Base-by-base conservation (phyloP, 495 filamentous ascomycete genomes). In the Copromyces sp. region DNA sequence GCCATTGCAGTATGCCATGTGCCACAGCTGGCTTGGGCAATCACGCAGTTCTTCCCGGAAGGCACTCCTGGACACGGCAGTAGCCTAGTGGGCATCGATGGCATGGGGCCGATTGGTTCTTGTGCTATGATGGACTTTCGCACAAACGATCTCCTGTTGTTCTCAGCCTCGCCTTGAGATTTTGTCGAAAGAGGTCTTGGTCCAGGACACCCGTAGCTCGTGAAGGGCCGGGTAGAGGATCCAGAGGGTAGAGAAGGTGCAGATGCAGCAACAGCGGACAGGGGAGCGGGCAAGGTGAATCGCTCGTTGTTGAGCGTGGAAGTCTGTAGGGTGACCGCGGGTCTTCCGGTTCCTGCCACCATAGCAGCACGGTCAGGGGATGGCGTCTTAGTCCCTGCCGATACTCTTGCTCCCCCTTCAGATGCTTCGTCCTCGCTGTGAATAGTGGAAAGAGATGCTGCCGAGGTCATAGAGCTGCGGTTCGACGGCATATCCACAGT, bases 341-440 rank as follows among this genome's bases (percentile, higher is more conserved):
- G 53, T 37, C 32, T 65, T 35, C 29, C 29, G 14, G 53, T 65
- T 35, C 29, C 29, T 37, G 29, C 53, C 7, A 35, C 53, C 29
- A 16, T 35, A 65, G 53, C 29, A 35, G 53, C 29, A 35, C 29
- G 53, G 53, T 65, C 29, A 4, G 53, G 53, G 7, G 53, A 65
- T 35, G 53, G 53, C 53, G 29, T 71, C 42, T 71, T 71, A 6
- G 44, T 35, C 17, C 42, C 42, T 12, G 44, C 53, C 9, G 70
- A 71, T 0, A 71, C 42, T 59, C 44, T 68, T 17, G 70, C 53
- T 12, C 29, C 73, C 9, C 73, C 76, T 12, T 78, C 78, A 1
- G 74, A 72, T 74, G 72, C 72, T 71, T 85, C 83, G 70, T 84
- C 83, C 76, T 82, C 81, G 71, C 83, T 85, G 70, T 83, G 81